phyloP scores from a whole-genome alignment of 176 grass and related monocot species.

The Zoysia japonica region DNA sequence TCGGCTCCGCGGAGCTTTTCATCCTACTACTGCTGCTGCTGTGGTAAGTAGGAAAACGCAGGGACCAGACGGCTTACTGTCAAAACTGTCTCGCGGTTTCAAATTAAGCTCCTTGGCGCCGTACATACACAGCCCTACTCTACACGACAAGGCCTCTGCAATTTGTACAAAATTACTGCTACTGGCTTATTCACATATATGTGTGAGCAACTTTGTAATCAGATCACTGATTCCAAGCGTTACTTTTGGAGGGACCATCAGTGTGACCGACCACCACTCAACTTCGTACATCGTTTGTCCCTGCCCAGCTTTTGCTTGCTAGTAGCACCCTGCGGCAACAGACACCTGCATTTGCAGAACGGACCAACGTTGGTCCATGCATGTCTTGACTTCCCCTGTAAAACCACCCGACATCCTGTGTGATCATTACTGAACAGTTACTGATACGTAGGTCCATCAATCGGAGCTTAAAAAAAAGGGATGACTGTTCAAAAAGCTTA shows the following conservation, averaged over 20 bases:
- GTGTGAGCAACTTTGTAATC: background rate
- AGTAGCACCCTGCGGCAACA: conserved; percentile 7
- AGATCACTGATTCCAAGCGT: background rate
- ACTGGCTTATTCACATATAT: no score
- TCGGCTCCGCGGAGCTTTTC: background rate
- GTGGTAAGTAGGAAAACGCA: no score
- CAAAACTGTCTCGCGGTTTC: no score
- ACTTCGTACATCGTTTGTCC: conserved; percentile 19
- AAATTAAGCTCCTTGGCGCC: no score
- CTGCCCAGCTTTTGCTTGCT: conserved; percentile 4
- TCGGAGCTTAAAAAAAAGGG: no score
- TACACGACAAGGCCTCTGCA: no score
- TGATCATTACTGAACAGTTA: background rate
- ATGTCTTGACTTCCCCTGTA: background rate
- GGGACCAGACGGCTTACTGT: no score
- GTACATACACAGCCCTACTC: no score
- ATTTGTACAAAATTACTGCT: no score
- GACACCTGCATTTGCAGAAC: conserved; percentile 17
- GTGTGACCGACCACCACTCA: conserved; percentile 8
- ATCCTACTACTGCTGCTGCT: no score
- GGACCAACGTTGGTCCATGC: background rate
- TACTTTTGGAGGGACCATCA: conserved; percentile 30
- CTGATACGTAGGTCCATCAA: background rate
- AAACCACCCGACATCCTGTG: background rate
- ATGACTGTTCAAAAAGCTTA: background rate